phyloP scores from a whole-genome alignment of 2,329 filamentous ascomycete genomes.

The Bertia moriformis region DNA sequence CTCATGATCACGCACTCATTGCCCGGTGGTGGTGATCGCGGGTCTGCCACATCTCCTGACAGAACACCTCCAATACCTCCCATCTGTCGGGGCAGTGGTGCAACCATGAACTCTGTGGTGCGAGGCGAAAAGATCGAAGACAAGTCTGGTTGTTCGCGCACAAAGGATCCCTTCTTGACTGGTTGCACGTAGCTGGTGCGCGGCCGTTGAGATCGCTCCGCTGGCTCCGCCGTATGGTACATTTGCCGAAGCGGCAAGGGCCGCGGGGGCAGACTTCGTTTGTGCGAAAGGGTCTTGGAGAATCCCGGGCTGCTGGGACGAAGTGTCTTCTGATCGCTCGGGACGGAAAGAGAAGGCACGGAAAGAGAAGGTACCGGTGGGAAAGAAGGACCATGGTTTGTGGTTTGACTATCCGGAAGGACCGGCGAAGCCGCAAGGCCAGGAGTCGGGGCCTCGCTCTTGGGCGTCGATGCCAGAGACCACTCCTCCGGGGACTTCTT shows the following conservation, averaged over 20 bases:
- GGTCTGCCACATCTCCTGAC: constrained; percentile 14
- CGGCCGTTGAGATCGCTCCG: constrained; percentile 1
- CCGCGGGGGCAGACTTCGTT: constrained; percentile 16
- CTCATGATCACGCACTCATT: constrained; percentile 23
- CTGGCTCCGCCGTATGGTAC: constrained; percentile 10
- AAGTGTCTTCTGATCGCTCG: no score
- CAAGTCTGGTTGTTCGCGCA: neutral
- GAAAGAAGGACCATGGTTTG: neutral
- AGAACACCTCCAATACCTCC: constrained; percentile 4
- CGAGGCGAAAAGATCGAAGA: neutral
- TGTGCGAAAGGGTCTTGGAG: constrained; percentile 11
- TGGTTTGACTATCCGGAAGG: no score
- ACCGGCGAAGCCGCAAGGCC: no score
- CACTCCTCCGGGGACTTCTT: constrained; percentile 3
- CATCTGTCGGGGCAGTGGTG: neutral
- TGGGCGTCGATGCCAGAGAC: no score
- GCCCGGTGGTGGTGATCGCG: constrained; percentile 20
- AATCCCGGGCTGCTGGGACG: no score
- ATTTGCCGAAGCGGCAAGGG: constrained; percentile 21
- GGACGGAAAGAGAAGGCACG: no score
- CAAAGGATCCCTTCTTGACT: neutral
- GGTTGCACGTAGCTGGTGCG: neutral
- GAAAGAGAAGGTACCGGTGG: constrained; percentile 5
- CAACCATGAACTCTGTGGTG: neutral
- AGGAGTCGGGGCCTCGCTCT: no score